Percentiles rank a stretch among this genome's conserved stretches.
Conservation (phyloP, 116 monocot genomes). For the Posidonia oceanica region DNA sequence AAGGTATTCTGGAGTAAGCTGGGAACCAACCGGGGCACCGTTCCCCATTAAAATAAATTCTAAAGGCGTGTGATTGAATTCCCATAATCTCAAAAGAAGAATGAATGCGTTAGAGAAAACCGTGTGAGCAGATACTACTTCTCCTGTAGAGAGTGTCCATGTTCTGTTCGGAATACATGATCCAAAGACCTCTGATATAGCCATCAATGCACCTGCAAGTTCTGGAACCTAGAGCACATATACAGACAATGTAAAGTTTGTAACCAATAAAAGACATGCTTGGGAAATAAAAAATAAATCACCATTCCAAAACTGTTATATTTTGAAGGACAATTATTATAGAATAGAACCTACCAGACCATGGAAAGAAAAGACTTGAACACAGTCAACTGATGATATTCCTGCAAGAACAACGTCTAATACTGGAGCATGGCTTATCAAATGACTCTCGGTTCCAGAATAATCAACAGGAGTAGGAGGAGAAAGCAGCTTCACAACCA, state of each 20-base stretch:
- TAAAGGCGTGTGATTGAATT: conserved; percentile 89
- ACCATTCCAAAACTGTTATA: background rate
- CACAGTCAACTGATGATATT: conserved; percentile 94
- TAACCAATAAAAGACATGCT: background rate
- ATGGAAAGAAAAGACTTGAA: conserved; percentile 89
- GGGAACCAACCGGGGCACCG: conserved; percentile 82
- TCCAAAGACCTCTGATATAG: conserved; percentile 90
- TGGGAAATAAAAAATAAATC: background rate
- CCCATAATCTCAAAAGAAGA: conserved; percentile 86
- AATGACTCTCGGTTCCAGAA: conserved; percentile 66
- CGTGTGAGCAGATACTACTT: conserved; percentile 58
- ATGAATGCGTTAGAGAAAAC: conserved; percentile 98
- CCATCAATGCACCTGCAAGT: conserved; percentile 90
- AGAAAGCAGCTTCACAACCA: conserved; percentile 82
- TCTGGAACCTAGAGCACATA: conserved; percentile 63
- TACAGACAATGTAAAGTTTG: background rate
- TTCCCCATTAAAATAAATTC: conserved; percentile 91
- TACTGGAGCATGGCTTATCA: conserved; percentile 70
- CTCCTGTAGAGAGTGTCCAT: conserved; percentile 48
- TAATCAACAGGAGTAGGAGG: conserved; percentile 65
- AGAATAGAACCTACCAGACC: conserved; percentile 56
- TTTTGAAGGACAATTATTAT: background rate
- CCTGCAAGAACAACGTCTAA: conserved; percentile 75
- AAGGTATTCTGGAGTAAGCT: conserved; percentile 88
- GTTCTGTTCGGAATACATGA: conserved; percentile 50